phyloP scores from a whole-genome alignment of 2,329 filamentous ascomycete species.

The Aspergillus sp. region DNA sequence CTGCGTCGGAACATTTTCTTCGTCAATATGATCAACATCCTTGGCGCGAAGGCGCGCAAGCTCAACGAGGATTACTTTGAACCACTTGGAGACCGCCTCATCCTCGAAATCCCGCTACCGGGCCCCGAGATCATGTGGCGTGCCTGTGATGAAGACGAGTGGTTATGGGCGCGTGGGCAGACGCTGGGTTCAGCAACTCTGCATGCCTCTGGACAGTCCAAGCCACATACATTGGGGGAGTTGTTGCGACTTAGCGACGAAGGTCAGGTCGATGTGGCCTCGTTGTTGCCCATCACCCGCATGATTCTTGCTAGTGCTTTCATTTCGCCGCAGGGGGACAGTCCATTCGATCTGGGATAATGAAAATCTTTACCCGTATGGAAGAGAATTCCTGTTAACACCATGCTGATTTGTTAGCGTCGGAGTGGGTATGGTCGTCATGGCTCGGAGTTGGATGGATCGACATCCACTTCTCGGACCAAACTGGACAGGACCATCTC shows the following conservation, averaged over 20 bases:
- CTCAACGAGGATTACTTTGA: slow-evolving; percentile 14
- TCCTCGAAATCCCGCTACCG: slow-evolving; percentile 13
- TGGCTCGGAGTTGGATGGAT: no score
- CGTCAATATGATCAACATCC: slow-evolving; percentile 15
- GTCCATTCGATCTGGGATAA: no score
- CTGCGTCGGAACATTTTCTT: slow-evolving; percentile 18
- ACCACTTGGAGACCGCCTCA: slow-evolving; percentile 12
- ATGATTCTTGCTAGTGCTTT: slow-evolving; percentile 14
- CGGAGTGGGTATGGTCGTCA: no score
- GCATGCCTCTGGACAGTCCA: background rate
- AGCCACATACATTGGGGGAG: slow-evolving; percentile 9
- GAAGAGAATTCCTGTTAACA: no score
- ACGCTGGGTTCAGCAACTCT: background rate
- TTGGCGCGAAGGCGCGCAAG: slow-evolving; percentile 4
- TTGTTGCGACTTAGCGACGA: slow-evolving; percentile 7
- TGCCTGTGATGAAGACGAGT: slow-evolving; percentile 15
- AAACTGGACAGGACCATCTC: no score
- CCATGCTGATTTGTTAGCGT: no score
- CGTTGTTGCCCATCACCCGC: slow-evolving; percentile 12
- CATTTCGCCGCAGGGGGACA: background rate
- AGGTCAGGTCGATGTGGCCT: slow-evolving; percentile 6
- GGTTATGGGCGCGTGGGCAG: slow-evolving; percentile 8
- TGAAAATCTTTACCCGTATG: no score
- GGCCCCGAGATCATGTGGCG: slow-evolving; percentile 19
- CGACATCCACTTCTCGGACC: no score